Conservation (phyloP, 1,284 basidiomycete species). For the Takashimella koratensis region DNA sequence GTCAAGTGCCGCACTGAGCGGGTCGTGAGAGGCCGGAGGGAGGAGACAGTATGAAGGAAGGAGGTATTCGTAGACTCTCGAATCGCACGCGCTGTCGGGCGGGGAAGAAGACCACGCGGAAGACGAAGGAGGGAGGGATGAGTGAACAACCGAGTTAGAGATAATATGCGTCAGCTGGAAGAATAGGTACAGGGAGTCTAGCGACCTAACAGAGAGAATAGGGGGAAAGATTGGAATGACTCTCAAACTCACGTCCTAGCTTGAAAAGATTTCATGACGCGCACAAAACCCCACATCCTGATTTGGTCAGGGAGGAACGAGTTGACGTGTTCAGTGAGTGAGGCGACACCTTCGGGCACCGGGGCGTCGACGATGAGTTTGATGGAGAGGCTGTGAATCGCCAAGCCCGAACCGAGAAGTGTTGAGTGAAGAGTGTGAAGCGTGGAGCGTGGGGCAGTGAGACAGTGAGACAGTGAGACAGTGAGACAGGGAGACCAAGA, state of each 20-base stretch:
- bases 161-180: constrained; percentile 1
- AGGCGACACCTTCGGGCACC: constrained; percentile 56
- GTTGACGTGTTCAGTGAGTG: constrained; percentile 73
- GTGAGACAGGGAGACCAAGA: no score
- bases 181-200: not conserved
- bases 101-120: not conserved
- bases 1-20: constrained; percentile 57
- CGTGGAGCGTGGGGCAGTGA: no score
- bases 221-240: constrained; percentile 11
- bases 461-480: no score
- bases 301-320: constrained; percentile 82
- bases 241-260: constrained; percentile 65
- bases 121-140: not conserved
- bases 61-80: constrained; percentile 94
- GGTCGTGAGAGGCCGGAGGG: constrained; percentile 76
- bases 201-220: not conserved
- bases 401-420: no score
- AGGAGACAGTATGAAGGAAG: constrained; percentile 92
- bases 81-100: constrained; percentile 71
- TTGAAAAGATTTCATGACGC: constrained; percentile 89
- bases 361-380: constrained; percentile 81
- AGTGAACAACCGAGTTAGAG: no score
- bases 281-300: constrained; percentile 84
- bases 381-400: constrained; percentile 59
- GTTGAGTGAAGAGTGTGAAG: not conserved